Base-by-base conservation (phyloP, 2,329 filamentous ascomycete genomes). In the Leptographium radiaticola region DNA sequence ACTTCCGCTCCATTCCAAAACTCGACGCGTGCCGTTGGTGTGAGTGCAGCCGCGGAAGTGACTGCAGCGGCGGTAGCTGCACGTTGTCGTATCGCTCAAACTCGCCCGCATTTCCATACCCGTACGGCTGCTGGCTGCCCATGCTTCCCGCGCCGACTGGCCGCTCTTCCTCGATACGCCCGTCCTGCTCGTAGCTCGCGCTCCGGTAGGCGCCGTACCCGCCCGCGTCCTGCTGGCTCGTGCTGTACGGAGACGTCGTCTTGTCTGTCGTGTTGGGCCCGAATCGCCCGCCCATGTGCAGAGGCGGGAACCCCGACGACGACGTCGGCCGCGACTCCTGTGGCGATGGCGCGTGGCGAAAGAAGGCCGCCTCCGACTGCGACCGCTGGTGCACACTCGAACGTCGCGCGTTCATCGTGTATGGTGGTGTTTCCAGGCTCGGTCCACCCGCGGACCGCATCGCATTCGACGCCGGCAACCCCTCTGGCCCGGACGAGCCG, bases 371-470 rank as follows among this genome's bases (percentile, higher is more conserved):
- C 34, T 60, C 59, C 1, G 59, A 61, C 31, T 58, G 56, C 11
- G 59, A 61, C 18, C 59, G 59, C 53, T 61, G 59, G 47, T 61
- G 59, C 43, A 45, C 10, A 4, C 49, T 42, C 12, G 36, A 9
- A 4, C 54, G 56, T 7, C 57, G 55, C 0, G 36, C 1, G 11
- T 38, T 25, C 3, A 52, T 18, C 39, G 33, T 40, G 18, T 55
- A 57, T 4, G 48, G 42, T 3, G 55, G 49, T 13, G 47, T 16
- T 45, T 58, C 55, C 5, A 58, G 49, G 16, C 53, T 54, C 13
- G 52, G 53, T 1, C 49, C 56, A 30, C 53, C 44, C 1, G 53
- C 25, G n/a, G 43, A 16, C 0, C 55, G 53, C 44, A 49, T 48
- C 11, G 54, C 49, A 33, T 49, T 56, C 10, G 57, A 54, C 2